phyloP scores from a whole-genome alignment of 208 protist genomes.

The Naegleria lovaniensis region DNA sequence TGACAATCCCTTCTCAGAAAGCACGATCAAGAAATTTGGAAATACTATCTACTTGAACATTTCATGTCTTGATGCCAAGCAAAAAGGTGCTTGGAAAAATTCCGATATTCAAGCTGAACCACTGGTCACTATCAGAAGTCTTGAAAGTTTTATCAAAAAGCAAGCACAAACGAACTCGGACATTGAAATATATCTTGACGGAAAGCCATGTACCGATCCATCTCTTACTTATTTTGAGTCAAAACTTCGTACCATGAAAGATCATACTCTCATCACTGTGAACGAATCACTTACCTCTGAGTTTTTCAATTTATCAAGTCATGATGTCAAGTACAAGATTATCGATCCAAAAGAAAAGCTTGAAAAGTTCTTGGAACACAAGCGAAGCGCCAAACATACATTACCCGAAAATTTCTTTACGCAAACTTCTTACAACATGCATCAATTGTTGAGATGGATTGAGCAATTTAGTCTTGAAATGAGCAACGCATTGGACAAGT shows the following conservation, averaged over 20 bases:
- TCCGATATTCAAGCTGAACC: background rate
- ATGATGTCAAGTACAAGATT: background rate
- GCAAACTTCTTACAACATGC: background rate
- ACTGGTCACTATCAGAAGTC: background rate
- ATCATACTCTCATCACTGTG: background rate
- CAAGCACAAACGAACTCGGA: background rate
- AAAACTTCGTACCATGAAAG: background rate
- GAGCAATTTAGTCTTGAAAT: background rate
- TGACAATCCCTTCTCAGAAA: background rate
- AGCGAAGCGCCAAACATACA: background rate
- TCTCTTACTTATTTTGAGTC: background rate
- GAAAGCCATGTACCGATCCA: background rate
- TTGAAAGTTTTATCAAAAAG: background rate
- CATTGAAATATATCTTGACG: background rate
- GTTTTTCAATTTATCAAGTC: background rate
- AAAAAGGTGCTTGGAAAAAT: background rate
- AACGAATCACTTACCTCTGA: background rate
- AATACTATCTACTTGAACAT: background rate
- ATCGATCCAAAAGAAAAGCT: background rate
- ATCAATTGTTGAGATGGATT: background rate
- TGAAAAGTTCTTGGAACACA: background rate
- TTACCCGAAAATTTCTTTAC: background rate
- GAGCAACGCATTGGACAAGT: too few species aligned
- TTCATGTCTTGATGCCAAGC: background rate
- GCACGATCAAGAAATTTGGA: background rate